These are phyloP conservation scores for Penicillium digitatum DNA, from an alignment of 2,329 filamentous ascomycete species.

Conservation along the genomic window DNA sequence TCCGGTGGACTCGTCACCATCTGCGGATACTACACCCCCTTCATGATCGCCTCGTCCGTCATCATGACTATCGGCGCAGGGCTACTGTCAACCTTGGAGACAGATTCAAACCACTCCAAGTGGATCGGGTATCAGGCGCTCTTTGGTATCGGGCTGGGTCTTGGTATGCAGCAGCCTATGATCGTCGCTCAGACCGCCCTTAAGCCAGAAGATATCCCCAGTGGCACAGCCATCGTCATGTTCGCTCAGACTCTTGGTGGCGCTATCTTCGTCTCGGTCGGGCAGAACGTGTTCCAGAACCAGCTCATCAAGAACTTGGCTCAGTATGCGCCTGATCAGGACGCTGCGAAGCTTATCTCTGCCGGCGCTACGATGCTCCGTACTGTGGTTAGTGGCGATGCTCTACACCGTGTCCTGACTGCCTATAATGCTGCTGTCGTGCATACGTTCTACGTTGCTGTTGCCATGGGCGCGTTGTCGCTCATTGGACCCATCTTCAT, in stretches of 20 bases:
- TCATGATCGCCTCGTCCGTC: slow-evolving; percentile 34
- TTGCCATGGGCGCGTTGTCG: slow-evolving; percentile 37
- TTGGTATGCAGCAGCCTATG: slow-evolving; percentile 37
- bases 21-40: slow-evolving; percentile 41
- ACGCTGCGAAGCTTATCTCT: slow-evolving; percentile 28
- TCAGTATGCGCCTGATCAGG: slow-evolving; percentile 22
- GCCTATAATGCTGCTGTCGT: slow-evolving; percentile 40
- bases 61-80: slow-evolving; percentile 36
- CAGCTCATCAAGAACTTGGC: slow-evolving; percentile 28
- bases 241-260: slow-evolving; percentile 40
- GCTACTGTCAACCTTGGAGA: slow-evolving; percentile 35
- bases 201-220: slow-evolving; percentile 31
- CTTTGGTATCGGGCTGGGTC: slow-evolving; percentile 35
- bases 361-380: slow-evolving; percentile 41
- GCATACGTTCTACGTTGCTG: slow-evolving; percentile 38
- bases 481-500: slow-evolving; percentile 35
- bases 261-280: slow-evolving; percentile 37
- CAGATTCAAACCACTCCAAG: slow-evolving; percentile 28
- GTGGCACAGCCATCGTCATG: slow-evolving; percentile 35
- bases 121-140: slow-evolving; percentile 43
- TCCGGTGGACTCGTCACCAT: slow-evolving; percentile 30
- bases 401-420: slow-evolving; percentile 29
- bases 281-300: slow-evolving; percentile 40
- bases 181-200: slow-evolving; percentile 37
- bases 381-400: slow-evolving; percentile 23